Evolutionary conservation across 2,329 filamentous ascomycete species (phyloP), one percentile per base, ranked within the genome.

Genomic region (Microdochium nivale): DNA sequence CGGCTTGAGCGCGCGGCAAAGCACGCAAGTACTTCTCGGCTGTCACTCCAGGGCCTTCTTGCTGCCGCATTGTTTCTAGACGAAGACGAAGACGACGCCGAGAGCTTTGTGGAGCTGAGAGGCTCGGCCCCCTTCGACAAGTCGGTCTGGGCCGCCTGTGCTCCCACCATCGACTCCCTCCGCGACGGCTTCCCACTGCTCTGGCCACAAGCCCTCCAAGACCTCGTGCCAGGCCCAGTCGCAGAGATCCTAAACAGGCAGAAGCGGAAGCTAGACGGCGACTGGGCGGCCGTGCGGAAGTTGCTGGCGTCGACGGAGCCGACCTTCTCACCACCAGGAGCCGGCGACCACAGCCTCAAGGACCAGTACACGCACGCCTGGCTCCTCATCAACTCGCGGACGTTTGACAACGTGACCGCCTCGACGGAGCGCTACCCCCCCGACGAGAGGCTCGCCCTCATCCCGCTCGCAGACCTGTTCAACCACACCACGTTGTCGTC

Each of bases 401-500:
- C 46, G 3, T 47, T 47, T 24, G 27, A 47, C 46, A 27, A 47
- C 46, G 13, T 30, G 9, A 27, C 24, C 8, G 24, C n/a, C 24
- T 27, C 46, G 7, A 47, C 25, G 13, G 13, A 27, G 46, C 46
- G 19, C 9, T 30, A 27, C 14, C 46, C 46, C 24, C 21, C 27
- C 46, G 24, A 27, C 46, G 46, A 47, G 24, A 13, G 46, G 25
- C 46, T 47, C 10, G 46, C 25, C 46, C 46, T 47, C 46, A 30
- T 47, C 9, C 46, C 46, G 13, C 24, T 47, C n/a, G 46, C 46
- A n/a, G 46, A 47, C 24, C 46, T 47, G n/a, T 47, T 47, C 46
- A 47, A 81, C 58, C 78, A 79, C 60, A 63, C 70, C 4, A 67
- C 75, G 37, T 58, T 58, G 10, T n/a, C n/a, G n/a, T n/a, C n/a